Conservation (phyloP, 139 green algal species). For the Coelastrella sp. region DNA sequence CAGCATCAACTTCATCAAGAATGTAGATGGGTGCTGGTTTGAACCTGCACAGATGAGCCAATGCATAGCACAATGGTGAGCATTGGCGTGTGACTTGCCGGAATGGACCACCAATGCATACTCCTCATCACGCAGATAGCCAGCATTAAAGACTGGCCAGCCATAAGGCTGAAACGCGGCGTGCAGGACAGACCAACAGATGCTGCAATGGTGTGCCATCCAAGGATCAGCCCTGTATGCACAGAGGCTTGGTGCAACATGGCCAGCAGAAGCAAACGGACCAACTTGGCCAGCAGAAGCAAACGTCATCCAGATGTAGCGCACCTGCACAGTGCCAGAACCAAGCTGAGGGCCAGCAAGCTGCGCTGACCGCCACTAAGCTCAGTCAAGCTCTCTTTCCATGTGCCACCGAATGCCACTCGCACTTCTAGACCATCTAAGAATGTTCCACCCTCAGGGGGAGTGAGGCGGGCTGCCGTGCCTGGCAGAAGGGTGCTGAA, state of each 20-base stretch:
- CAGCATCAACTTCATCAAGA: slow-evolving; percentile 98
- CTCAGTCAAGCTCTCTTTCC: slow-evolving; percentile 98
- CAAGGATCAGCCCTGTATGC: too few species aligned
- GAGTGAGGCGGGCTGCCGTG: slow-evolving; percentile 93
- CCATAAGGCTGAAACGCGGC: too few species aligned
- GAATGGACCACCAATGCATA: too few species aligned
- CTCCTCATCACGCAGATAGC: too few species aligned
- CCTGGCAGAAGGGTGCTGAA: slow-evolving; percentile 98
- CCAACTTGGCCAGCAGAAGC: too few species aligned
- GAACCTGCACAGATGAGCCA: slow-evolving; percentile 73
- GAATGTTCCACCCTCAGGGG: slow-evolving; percentile 87
- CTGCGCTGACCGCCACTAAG: slow-evolving; percentile 96
- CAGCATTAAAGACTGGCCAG: too few species aligned
- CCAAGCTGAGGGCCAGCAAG: slow-evolving; percentile 96
- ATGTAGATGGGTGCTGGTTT: slow-evolving; percentile 99
- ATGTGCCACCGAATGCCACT: slow-evolving; percentile 97
- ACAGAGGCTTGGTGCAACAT: too few species aligned
- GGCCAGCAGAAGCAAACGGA: too few species aligned
- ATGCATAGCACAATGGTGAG: too few species aligned
- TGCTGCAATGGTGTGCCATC: too few species aligned
- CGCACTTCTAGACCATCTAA: slow-evolving; percentile 74
- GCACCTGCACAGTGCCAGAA: slow-evolving; percentile 92
- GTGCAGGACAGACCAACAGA: too few species aligned
- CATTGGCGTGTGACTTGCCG: too few species aligned
- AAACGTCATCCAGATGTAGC: background rate